Base-by-base conservation (phyloP, 805 yeast genomes). In the Myxozyma mucilagina region DNA sequence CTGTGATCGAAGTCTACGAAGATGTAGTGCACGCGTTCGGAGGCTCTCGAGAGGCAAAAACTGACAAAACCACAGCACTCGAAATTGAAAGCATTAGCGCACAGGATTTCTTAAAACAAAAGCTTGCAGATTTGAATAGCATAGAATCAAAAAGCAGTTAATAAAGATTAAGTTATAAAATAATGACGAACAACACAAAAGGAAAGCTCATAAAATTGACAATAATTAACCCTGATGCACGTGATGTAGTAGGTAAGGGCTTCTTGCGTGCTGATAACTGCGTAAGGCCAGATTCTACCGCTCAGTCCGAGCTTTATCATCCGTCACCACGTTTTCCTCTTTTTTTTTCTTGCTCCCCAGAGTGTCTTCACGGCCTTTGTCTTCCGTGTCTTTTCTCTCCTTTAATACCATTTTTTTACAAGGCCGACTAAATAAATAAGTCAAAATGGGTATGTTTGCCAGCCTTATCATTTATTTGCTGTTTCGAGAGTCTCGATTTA, bases 381-480 rank as follows among this genome's bases (percentile, higher is more conserved):
- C 35, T 36, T 43, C 63, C 63, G 63, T 50, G 63, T 14, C 38
- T 13, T 44, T 44, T 53, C 10, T 39, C 29, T 36, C 36, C 56
- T 50, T 24, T 48, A 43, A 45, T n/a, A 42, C 44, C 16, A 44
- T 54, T 50, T 52, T 57, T 48, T 32, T 32, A 43, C 13, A 57
- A 14, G 64, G 47, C 38, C 53, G 49, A 43, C 49, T 32, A 16
- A 64, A 59, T 29, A 35, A 47, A 55, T 59, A 52, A 56, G 68
- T 66, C 67, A 70, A 63, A 64, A 71, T 71, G 74, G 74, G 73
- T 70, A 68, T 43, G 73, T 68, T 52, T 66, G 65, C 39, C 67
- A 42, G 14, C 24, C 51, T 24, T 41, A 13, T 4, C 34, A n/a
- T 45, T 31, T 16, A 14, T 44, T 31, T 20, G 35, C n/a, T 9